These are phyloP conservation scores for Metschnikowia corniflorae DNA, from an alignment of 805 yeast genomes.

Conservation along the genomic window DNA sequence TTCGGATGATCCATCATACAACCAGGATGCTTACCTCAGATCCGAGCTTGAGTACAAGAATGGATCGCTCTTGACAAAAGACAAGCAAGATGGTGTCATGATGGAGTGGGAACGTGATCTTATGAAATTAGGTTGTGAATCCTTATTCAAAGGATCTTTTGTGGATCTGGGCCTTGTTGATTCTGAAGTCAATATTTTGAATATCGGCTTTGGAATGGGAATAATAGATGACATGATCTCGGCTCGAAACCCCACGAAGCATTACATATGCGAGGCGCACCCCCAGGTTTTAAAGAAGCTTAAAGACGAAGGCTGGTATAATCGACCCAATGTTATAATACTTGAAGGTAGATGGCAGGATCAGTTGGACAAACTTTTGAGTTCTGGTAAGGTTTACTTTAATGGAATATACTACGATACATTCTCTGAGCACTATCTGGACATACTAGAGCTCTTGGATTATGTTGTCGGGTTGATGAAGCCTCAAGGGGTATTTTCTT, in stretches of 20 bases:
- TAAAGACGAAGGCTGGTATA: constrained; percentile 77
- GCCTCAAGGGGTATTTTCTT: constrained; percentile 81
- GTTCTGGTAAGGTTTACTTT: constrained; percentile 63
- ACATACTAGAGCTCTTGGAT: constrained; percentile 84
- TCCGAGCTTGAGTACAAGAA: constrained; percentile 67
- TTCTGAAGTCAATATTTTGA: constrained; percentile 53
- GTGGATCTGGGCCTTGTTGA: constrained; percentile 28
- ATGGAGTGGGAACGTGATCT: constrained; percentile 92
- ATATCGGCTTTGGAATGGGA: constrained; percentile 97
- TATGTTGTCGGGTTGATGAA: constrained; percentile 74
- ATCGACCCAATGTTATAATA: constrained; percentile 64
- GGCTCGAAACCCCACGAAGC: constrained; percentile 52
- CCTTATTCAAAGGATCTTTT: constrained; percentile 51
- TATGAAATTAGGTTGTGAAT: constrained; percentile 76
- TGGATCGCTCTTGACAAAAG: constrained; percentile 67
- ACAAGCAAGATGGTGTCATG: constrained; percentile 87
- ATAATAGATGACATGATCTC: constrained; percentile 77
- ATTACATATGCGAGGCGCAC: constrained; percentile 91
- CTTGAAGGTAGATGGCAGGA: constrained; percentile 95
- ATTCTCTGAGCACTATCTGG: constrained; percentile 85
- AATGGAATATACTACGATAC: constrained; percentile 95
- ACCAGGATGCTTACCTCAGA: constrained; percentile 60
- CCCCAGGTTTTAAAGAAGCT: constrained; percentile 79
- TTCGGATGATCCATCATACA: constrained; percentile 51
- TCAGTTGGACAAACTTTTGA: constrained; percentile 59